Conservation (phyloP, 345 rosid species). For the Salix viminalis region DNA sequence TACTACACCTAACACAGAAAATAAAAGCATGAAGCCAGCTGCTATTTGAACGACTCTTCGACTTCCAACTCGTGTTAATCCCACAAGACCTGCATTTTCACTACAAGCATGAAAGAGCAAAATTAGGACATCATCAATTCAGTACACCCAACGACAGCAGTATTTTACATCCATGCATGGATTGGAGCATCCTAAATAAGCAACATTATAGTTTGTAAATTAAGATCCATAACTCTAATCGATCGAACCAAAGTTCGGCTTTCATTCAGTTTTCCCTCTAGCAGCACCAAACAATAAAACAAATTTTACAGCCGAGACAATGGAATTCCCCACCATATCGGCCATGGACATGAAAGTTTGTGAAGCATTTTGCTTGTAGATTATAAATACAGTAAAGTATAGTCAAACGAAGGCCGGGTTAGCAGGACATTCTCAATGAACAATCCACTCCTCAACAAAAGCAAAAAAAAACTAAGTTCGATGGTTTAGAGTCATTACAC, state of each 20-base stretch:
- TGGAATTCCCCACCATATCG: neutral
- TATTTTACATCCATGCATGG: neutral
- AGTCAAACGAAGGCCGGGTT: neutral
- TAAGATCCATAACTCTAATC: neutral
- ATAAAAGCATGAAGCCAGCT: conserved; percentile 87
- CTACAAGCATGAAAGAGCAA: conserved; percentile 34
- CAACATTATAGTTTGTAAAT: neutral
- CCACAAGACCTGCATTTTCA: conserved; percentile 88
- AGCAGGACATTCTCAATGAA: neutral
- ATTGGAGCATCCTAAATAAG: neutral
- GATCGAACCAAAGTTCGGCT: neutral
- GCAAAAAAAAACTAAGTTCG: neutral
- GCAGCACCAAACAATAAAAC: neutral
- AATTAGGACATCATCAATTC: neutral
- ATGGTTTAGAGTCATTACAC: conserved; percentile 21
- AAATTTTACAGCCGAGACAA: neutral
- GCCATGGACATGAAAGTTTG: neutral
- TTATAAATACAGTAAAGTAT: neutral
- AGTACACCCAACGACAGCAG: neutral
- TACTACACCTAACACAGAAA: conserved; percentile 64
- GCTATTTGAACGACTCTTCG: conserved; percentile 70
- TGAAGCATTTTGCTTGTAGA: neutral
- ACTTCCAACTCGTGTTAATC: conserved; percentile 81
- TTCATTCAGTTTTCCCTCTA: neutral
- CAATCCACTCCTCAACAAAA: neutral